Conservation (phyloP, 768 basidiomycete species). For the Collybia mongolica region DNA sequence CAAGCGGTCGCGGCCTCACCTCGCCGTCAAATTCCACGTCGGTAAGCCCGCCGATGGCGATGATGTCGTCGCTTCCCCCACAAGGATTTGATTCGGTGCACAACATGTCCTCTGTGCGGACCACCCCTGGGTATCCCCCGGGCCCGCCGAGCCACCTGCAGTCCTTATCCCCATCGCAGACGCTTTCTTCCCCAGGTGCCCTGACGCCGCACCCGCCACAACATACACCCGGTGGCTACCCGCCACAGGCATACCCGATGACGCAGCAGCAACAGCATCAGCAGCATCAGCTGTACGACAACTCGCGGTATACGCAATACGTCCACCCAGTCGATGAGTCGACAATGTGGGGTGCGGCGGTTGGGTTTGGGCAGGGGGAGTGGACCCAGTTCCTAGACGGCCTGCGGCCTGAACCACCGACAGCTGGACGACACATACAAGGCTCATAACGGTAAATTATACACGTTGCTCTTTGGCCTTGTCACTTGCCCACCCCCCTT, state of each 20-base stretch:
- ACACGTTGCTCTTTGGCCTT: slow-evolving; percentile 7
- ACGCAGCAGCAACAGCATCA: slow-evolving; percentile 18
- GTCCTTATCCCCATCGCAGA: neutral
- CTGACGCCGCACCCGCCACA: neutral
- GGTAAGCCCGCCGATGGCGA: slow-evolving; percentile 51
- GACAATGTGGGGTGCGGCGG: slow-evolving; percentile 72
- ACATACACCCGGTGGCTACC: slow-evolving; percentile 9
- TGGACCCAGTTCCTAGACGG: slow-evolving; percentile 67
- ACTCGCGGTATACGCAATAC: slow-evolving; percentile 42
- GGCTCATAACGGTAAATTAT: slow-evolving; percentile 22
- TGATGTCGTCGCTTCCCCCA: slow-evolving; percentile 32
- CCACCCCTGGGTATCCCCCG: neutral
- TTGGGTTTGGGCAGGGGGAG: slow-evolving; percentile 75
- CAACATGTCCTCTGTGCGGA: slow-evolving; percentile 14
- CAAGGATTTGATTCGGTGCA: slow-evolving; percentile 33
- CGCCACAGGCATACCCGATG: slow-evolving; percentile 17
- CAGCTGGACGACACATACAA: slow-evolving; percentile 32
- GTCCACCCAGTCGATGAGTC: slow-evolving; percentile 59
- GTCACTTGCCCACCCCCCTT: slow-evolving; percentile 14
- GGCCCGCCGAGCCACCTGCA: neutral
- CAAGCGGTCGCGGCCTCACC: slow-evolving; percentile 43
- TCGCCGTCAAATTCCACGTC: slow-evolving; percentile 61
- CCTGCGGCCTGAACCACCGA: slow-evolving; percentile 45
- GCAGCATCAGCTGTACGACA: slow-evolving; percentile 34
- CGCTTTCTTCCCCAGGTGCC: neutral